Conservation (phyloP, 1,284 basidiomycete species). For the Earliella scabrosa region DNA sequence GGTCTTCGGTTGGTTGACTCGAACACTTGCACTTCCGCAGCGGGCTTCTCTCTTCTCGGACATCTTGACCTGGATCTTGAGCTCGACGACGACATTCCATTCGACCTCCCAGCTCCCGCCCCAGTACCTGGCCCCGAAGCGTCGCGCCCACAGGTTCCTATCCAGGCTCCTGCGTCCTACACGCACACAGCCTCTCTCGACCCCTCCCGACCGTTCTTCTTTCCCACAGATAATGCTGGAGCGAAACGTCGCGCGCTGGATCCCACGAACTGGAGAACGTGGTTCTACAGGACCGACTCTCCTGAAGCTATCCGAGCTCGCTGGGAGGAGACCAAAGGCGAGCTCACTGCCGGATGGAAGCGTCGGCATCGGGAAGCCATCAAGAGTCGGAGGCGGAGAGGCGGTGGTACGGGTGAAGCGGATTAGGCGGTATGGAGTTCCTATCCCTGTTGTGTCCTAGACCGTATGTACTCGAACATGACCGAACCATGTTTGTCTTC, state of each 20-base stretch:
- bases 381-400: conserved; percentile 60
- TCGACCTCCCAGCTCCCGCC: conserved; percentile 16
- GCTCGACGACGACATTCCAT: conserved; percentile 52
- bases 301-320: conserved; percentile 66
- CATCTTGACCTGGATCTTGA: conserved; percentile 66
- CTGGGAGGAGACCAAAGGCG: conserved; percentile 75
- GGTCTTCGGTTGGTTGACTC: background rate
- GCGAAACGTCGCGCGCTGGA: conserved; percentile 46
- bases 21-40: conserved; percentile 26
- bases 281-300: conserved; percentile 56
- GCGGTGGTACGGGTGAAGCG: conserved; percentile 34
- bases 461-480: no score
- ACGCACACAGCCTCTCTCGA: conserved; percentile 43
- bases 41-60: conserved; percentile 67
- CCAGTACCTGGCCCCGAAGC: conserved; percentile 25
- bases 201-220: conserved; percentile 62
- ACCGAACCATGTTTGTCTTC: no score
- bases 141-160: conserved; percentile 11
- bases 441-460: no score
- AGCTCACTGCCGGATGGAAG: conserved; percentile 84
- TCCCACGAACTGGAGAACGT: conserved; percentile 42
- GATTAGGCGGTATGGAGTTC: no score
- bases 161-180: conserved; percentile 4
- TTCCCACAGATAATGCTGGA: conserved; percentile 43
- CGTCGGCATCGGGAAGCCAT: conserved; percentile 77